phyloP scores from a whole-genome alignment of 164 flowering plant species.

The Vitis vinifera region ASM3070453v1 NC_081810.1:6859501-6860000 shows the following conservation, averaged over 20 bases:
- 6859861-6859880: no score
- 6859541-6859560: not conserved
- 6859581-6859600: not conserved
- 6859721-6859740: no score
- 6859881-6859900: no score
- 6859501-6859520: no score
- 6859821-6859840: no score
- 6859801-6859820: no score
- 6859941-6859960: not conserved
- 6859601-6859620: not conserved
- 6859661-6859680: not conserved
- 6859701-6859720: not conserved
- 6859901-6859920: no score
- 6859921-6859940: no score
- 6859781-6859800: no score
- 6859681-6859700: constrained; percentile 2
- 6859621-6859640: not conserved
- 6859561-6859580: not conserved
- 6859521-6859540: no score
- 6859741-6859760: not conserved
- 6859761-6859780: no score
- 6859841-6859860: no score
- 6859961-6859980: constrained; percentile 36
- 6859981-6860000: constrained; percentile 78
- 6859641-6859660: constrained; percentile 3